Evolutionary conservation across 2,329 filamentous ascomycete species (phyloP).

Genomic region (Cercospora sp.): DNA sequence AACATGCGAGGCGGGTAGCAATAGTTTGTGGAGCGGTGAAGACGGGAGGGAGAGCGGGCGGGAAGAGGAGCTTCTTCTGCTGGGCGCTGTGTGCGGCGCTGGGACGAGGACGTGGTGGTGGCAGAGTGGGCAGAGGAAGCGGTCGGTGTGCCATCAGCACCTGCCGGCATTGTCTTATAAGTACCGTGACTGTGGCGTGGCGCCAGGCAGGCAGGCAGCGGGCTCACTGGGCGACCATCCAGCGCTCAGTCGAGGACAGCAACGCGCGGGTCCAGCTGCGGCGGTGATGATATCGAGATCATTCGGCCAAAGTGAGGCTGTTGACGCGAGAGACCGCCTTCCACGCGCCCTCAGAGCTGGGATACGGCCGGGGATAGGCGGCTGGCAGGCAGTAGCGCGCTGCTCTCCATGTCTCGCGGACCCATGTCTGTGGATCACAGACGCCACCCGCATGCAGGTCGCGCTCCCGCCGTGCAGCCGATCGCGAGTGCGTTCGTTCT

Average conservation of each 20-base stretch:
- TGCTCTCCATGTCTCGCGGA: neutral
- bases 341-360: neutral
- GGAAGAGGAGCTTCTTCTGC: neutral
- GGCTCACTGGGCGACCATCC: neutral
- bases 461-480: neutral
- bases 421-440: neutral
- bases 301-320: constrained; percentile 15
- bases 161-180: constrained; percentile 8
- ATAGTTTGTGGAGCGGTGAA: constrained; percentile 3
- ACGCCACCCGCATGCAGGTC: constrained; percentile 6
- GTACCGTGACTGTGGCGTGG: neutral
- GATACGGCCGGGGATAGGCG: constrained; percentile 1
- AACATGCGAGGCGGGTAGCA: neutral
- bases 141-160: constrained; percentile 10
- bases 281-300: neutral
- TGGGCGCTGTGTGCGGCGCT: neutral
- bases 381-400: constrained; percentile 2
- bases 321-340: constrained; percentile 11
- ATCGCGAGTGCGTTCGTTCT: neutral
- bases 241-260: neutral
- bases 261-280: neutral
- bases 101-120: neutral
- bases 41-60: constrained; percentile 3
- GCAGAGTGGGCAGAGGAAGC: neutral
- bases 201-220: neutral